Base-by-base conservation (phyloP, 1,139 yeast genomes). In the Hemisphaericaspora subhashii region DNA sequence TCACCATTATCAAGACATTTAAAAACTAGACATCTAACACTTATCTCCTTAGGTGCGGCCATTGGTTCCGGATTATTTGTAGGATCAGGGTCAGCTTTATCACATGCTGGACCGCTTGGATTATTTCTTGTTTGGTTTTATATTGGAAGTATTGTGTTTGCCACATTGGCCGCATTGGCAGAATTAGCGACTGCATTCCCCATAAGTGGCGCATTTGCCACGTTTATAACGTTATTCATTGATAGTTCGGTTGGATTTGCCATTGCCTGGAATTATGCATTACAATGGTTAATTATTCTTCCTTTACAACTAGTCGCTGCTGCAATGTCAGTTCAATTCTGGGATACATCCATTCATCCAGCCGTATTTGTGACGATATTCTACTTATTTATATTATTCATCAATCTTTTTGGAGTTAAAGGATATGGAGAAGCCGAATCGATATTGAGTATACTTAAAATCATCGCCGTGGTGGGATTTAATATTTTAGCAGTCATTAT, bases 11-110 rank as follows among this genome's bases (percentile, higher is more conserved):
- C 60, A n/a, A 51, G 66, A 39, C 54, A 64, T n/a, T 57, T 67
- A 40, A 64, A 58, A 41, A 58, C 63, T 23, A 57, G 72, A 55
- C 74, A 68, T 45, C 56, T 68, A 41, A 68, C 65, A 37, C 65
- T 67, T 62, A 68, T 69, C 44, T 68, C 72, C 20, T 52, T 69
- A 36, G 69, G 74, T 25, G 72, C 72, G 18, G 62, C 68, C 33
- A 66, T 70, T 31, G 76, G 76, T 31, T 58, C 69, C 18, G 74
- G 74, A 36, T 53, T 69, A 28, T 68, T 67, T 41, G 65, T 69
- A 31, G 66, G 69, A 28, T 53, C 64, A 13, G 70, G 68, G 3
- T 41, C 50, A 30, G 60, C 66, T 12, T 54, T 66, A 41, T 51
- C 57, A 10, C 52, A 59, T 21, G 70, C 71, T 23, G 72, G 72